phyloP scores from a whole-genome alignment of 306 rosid species.

The Malus sylvestris region DNA sequence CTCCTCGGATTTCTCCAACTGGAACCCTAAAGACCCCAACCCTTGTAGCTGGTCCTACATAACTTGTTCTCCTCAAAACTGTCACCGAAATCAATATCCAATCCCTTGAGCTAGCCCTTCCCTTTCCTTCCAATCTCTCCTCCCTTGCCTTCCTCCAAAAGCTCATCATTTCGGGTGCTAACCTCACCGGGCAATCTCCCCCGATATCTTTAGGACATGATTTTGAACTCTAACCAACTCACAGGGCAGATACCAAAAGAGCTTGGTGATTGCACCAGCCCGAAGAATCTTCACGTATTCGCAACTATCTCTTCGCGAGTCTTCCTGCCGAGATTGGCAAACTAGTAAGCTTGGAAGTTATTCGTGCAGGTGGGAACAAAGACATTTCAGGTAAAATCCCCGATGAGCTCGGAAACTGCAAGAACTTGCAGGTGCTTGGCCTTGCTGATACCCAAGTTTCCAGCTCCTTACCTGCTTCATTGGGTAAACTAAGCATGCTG shows the following conservation, averaged over 20 bases:
- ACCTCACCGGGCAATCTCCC: constrained; percentile 58
- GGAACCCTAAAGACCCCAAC: constrained; percentile 49
- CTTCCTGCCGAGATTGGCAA: constrained; percentile 53
- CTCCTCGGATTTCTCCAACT: constrained; percentile 36
- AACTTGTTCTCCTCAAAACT: constrained; percentile 49
- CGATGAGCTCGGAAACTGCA: constrained; percentile 53
- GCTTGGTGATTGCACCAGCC: constrained; percentile 46
- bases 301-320: constrained; percentile 49
- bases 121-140: constrained; percentile 59
- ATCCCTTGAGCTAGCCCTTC: constrained; percentile 45
- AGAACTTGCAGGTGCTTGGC: constrained; percentile 53
- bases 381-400: constrained; percentile 62
- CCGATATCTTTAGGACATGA: constrained; percentile 53
- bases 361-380: constrained; percentile 77
- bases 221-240: constrained; percentile 63
- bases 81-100: constrained; percentile 61
- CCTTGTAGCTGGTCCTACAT: constrained; percentile 72
- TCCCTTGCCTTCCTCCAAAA: constrained; percentile 50
- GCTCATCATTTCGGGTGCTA: constrained; percentile 54
- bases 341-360: constrained; percentile 42
- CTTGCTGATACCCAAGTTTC: constrained; percentile 74
- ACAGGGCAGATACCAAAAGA: constrained; percentile 62
- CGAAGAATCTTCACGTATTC: constrained; percentile 46
- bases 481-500: constrained; percentile 55
- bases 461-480: constrained; percentile 57